Percentiles rank a stretch among this genome's conserved stretches.
Conservation (phyloP, 2,329 filamentous ascomycete species). For the Sclerotiophoma versabilis region DNA sequence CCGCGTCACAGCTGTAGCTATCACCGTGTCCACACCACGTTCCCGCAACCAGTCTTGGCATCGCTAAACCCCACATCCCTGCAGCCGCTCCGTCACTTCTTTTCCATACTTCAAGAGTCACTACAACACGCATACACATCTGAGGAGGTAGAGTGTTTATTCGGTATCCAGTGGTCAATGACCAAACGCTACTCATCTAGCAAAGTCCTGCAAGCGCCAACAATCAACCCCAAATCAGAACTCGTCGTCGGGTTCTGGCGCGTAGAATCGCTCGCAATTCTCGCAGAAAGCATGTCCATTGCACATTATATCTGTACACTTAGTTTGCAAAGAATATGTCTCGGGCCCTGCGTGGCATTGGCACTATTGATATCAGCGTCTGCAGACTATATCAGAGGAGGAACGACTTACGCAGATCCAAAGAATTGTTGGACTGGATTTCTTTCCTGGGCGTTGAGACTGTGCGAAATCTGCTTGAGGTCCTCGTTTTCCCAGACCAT, state of each 20-base stretch:
- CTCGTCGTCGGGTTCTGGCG: too few relatives aligned
- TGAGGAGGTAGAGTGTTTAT: too few relatives aligned
- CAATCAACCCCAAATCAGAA: too few relatives aligned
- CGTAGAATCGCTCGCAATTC: background rate
- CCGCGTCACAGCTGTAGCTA: slow-evolving; percentile 48
- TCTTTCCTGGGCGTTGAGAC: background rate
- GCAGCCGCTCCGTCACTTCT: background rate
- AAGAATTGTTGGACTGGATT: background rate
- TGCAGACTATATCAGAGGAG: background rate
- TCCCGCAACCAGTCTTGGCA: background rate
- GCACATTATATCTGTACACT: background rate
- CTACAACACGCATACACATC: too few relatives aligned
- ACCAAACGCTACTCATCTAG: too few relatives aligned
- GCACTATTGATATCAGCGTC: background rate
- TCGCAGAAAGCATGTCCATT: background rate
- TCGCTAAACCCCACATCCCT: slow-evolving; percentile 24
- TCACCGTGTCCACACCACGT: slow-evolving; percentile 37
- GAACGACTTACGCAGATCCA: background rate
- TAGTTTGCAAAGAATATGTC: background rate
- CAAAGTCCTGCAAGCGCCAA: too few relatives aligned
- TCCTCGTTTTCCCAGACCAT: background rate
- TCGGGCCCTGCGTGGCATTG: background rate
- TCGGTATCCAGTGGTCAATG: too few relatives aligned
- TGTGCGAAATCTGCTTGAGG: too few relatives aligned
- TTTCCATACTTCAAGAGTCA: background rate